Base-by-base conservation (phyloP, 2,329 filamentous ascomycete species). In the Plenodomus tracheiphilus region DNA sequence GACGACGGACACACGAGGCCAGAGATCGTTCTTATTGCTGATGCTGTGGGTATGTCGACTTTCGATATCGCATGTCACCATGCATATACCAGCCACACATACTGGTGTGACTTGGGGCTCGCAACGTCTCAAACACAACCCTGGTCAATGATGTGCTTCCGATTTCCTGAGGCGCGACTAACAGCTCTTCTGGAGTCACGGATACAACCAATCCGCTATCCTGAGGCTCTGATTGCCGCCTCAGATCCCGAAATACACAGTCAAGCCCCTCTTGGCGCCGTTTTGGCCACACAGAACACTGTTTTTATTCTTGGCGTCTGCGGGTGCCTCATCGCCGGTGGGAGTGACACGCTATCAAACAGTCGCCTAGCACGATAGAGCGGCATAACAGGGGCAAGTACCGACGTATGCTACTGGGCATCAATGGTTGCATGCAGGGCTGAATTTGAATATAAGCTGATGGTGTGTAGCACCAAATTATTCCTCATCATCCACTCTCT, bases 221-320 rank as follows among this genome's bases (percentile, higher is more conserved):
- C 41, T 49, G 44, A 61, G 59, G 55, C 60, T 46, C 46, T 41
- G 49, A 41, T 39, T 37, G 35, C 46, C 25, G 55, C 59, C 62
- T 56, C 46, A 56, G 54, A 50, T 45, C 37, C n/a, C 41, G 44
- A 51, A 47, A 52, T 48, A 53, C 51, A 46, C 36, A 38, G 39
- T 58, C 59, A 53, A 63, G 62, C 60, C 59, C 48, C 50, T 59
- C 62, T 68, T 68, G 64, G 64, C 64, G 42, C 20, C 36, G 54
- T 62, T 62, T 61, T 58, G 52, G 51, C 48, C 50, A 52, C 42
- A 47, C 52, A 57, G 7, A 11, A 4, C 28, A 32, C 28, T 7
- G 6, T 62, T 46, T 45, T 28, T 39, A 18, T 25, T 46, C 65
- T 68, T 68, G 64, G 66, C 64, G 22, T 22, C 16, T 45, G 43